phyloP scores from a whole-genome alignment of 2,329 filamentous ascomycete genomes.

The Cladosporium sp. region DNA sequence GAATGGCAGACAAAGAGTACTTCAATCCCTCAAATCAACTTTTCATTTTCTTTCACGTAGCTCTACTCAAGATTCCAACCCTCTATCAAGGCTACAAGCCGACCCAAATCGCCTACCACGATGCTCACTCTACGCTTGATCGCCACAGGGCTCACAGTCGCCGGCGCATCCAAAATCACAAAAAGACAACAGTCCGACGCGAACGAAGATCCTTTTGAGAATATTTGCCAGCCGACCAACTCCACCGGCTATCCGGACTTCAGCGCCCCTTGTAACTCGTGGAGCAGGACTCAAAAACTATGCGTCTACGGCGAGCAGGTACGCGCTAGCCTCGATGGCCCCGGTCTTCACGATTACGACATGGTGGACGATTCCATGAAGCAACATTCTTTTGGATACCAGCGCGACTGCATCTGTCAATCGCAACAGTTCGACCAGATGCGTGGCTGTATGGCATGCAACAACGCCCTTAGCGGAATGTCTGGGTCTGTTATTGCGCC shows the following conservation, averaged over 20 bases:
- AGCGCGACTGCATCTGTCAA: conserved; percentile 8
- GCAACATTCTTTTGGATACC: background rate
- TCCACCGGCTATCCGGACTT: background rate
- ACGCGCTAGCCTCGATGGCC: background rate
- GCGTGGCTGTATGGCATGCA: conserved; percentile 2
- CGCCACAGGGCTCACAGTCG: background rate
- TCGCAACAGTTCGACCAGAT: background rate
- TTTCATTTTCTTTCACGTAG: background rate
- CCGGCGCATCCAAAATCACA: background rate
- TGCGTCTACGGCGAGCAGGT: background rate
- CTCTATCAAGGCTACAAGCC: too few relatives aligned
- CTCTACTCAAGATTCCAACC: background rate
- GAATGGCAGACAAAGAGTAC: too few relatives aligned
- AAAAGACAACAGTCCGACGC: background rate
- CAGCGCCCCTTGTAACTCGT: background rate
- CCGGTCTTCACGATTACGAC: background rate
- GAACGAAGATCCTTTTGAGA: background rate
- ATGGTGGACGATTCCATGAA: background rate
- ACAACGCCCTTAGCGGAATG: background rate
- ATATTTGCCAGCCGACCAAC: background rate
- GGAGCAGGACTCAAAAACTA: background rate
- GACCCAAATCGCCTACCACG: background rate
- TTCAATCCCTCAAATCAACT: too few relatives aligned
- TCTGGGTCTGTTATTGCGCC: background rate
- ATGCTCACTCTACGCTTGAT: background rate